Percentiles rank a stretch among this genome's conserved stretches.
These are phyloP conservation scores for Lepidium campestre DNA, from an alignment of 441 rosid species.

Conservation along the genomic window DNA sequence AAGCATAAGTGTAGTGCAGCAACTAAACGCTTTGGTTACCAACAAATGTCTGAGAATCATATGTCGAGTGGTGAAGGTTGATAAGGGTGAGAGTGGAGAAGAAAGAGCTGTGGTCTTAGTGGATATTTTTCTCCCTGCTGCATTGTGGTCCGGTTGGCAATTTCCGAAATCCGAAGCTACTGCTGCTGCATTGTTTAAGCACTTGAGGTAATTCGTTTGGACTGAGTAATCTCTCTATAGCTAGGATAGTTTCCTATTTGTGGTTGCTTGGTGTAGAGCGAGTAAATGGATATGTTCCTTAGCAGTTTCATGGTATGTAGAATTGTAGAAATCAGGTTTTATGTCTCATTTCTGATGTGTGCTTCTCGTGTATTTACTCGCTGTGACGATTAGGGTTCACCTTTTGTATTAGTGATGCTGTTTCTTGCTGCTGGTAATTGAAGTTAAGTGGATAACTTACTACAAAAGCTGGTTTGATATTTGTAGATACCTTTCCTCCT, in stretches of 20 bases:
- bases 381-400: neutral
- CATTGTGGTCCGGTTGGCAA: slow-evolving; percentile 79
- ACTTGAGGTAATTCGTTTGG: slow-evolving; percentile 49
- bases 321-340: neutral
- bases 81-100: slow-evolving; percentile 29
- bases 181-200: slow-evolving; percentile 65
- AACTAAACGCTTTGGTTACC: slow-evolving; percentile 49
- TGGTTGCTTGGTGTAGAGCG: neutral
- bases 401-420: neutral
- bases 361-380: neutral
- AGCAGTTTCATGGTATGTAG: neutral
- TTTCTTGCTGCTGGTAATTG: neutral
- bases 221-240: neutral
- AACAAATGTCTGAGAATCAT: slow-evolving; percentile 50
- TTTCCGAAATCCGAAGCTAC: slow-evolving; percentile 52
- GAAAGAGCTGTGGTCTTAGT: slow-evolving; percentile 61
- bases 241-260: neutral
- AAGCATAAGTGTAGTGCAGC: slow-evolving; percentile 67
- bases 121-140: slow-evolving; percentile 64
- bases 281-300: neutral
- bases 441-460: neutral
- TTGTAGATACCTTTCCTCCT: neutral
- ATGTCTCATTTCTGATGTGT: neutral
- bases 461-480: neutral
- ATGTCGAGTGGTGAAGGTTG: slow-evolving; percentile 39